Conservation (phyloP, 306 rosid genomes). For the Cucurbita pepo region DNA sequence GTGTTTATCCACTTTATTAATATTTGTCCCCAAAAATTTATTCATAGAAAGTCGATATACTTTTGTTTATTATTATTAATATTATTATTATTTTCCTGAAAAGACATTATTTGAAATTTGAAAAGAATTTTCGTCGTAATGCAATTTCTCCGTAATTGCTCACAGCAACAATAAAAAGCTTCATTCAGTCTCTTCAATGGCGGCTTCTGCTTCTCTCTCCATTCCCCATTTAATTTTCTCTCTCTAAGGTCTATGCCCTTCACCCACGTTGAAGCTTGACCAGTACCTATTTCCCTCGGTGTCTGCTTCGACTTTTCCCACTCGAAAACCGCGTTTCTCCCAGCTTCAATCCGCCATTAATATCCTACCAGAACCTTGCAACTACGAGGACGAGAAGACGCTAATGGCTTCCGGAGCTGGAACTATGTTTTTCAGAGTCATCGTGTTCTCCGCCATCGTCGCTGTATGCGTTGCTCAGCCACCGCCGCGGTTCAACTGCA, state of each 20-base stretch:
- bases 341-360: background rate
- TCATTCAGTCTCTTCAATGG: background rate
- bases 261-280: background rate
- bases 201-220: background rate
- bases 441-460: background rate
- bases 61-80: no score
- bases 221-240: background rate
- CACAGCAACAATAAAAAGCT: background rate
- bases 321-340: background rate
- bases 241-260: background rate
- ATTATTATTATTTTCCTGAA: no score
- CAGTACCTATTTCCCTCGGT: background rate
- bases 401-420: background rate
- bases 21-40: no score
- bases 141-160: background rate
- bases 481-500: conserved; percentile 33
- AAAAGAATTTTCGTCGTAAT: background rate
- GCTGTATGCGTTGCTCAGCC: conserved; percentile 5
- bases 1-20: no score
- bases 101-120: no score
- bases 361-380: background rate
- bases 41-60: no score
- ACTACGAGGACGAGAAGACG: background rate
- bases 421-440: conserved; percentile 5
- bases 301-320: background rate